Evolutionary conservation across 2,329 filamentous ascomycete species (phyloP), one percentile per base, ranked within the genome.

Genomic region (Rhytidhysteron rufulum): DNA sequence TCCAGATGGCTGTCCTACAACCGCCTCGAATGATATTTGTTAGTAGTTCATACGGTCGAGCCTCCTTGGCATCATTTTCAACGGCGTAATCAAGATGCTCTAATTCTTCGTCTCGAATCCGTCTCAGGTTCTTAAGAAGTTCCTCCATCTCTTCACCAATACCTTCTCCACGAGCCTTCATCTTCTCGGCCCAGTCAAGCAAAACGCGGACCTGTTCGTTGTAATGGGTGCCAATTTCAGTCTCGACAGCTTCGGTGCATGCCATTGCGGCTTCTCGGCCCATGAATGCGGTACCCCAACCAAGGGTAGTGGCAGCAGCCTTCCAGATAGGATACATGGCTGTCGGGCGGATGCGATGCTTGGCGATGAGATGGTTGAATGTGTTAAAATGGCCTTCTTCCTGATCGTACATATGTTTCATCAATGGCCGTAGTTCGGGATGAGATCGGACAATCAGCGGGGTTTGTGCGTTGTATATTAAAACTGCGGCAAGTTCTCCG

Each of bases 391-490:
- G 93, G 7, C 82, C 85, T 10, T 80, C 88, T 73, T 98, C 93
- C 65, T 98, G 93, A 57, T 93, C 88, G 73, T 95, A 90, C 93
- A 98, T 98, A 75, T 97, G 93, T 55, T 83, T 80, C 88, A 98
- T 95, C 22, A 97, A 71, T 0, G 88, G 85, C 5, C 88, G 84
- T 15, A 98, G 82, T 61, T 95, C 86, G 1, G 93, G 91, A 63
- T 96, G 84, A 4, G 84, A 79, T 50, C 80, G 78, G 41, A 88
- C 75, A 38, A 97, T 71, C n/a, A 83, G 79, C 1, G 90, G 88
- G 1, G 82, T 91, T 66, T 98, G 93, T 2, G 88, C 83, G 1
- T 81, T 82, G 72, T 97, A 98, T 66, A 98, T 98, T 41, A 95
- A 80, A 19, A 88, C 91, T 21, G 93, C 93, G 40, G 93, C 93